A percentile compares a stretch with the other conserved stretches of the same genome.
phyloP scores from a whole-genome alignment of 2,329 filamentous ascomycete genomes.

The Fusarium pseudocircinatum region DNA sequence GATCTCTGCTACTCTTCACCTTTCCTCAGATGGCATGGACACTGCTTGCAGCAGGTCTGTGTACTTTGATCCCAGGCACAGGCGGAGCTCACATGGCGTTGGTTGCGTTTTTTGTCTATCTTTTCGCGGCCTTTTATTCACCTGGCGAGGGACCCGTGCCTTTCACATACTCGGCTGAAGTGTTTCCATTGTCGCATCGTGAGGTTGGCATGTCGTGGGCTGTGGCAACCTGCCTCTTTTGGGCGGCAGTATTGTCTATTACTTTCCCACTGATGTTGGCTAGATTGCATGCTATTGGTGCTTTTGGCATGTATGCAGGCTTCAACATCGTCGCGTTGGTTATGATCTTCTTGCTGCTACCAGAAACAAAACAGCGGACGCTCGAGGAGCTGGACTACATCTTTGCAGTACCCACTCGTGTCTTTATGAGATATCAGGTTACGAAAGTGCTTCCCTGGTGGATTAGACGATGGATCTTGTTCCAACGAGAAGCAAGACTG shows the following conservation, averaged over 20 bases:
- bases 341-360: slow-evolving; percentile 66
- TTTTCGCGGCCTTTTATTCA: slow-evolving; percentile 63
- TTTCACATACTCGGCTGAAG: slow-evolving; percentile 74
- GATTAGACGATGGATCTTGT: slow-evolving; percentile 66
- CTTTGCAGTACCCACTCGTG: slow-evolving; percentile 67
- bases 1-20: slow-evolving; percentile 57
- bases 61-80: slow-evolving; percentile 59
- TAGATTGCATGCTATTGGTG: slow-evolving; percentile 55
- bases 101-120: slow-evolving; percentile 65
- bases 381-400: slow-evolving; percentile 68
- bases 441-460: slow-evolving; percentile 68
- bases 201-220: slow-evolving; percentile 78
- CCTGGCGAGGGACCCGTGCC: slow-evolving; percentile 72
- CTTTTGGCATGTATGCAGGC: slow-evolving; percentile 64
- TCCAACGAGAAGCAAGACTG: slow-evolving; percentile 54
- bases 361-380: slow-evolving; percentile 67
- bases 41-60: slow-evolving; percentile 55
- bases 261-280: slow-evolving; percentile 68
- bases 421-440: slow-evolving; percentile 66
- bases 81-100: slow-evolving; percentile 52
- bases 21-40: slow-evolving; percentile 57
- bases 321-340: slow-evolving; percentile 64
- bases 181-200: slow-evolving; percentile 75
- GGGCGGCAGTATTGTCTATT: slow-evolving; percentile 69
- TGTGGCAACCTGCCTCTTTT: slow-evolving; percentile 72